Evolutionary conservation across 169 alveolate species (phyloP).

Genomic region (Plasmodium adleri): DNA sequence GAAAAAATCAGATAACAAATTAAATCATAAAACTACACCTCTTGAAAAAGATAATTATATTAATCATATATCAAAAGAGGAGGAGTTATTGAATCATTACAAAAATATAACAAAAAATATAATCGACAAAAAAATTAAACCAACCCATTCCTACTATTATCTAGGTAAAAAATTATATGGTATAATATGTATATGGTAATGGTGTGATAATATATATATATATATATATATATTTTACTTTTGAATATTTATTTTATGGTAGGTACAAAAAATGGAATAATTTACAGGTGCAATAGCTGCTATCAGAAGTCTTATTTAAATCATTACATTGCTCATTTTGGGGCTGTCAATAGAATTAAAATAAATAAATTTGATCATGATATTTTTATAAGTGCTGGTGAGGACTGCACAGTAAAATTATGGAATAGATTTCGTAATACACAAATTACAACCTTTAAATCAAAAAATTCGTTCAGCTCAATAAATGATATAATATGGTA

Average conservation of each 20-base stretch:
- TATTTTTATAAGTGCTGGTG: slow-evolving; percentile 76
- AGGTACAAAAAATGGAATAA: slow-evolving; percentile 75
- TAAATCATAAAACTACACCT: background rate
- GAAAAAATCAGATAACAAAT: background rate
- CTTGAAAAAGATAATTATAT: background rate
- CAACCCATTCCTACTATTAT: slow-evolving; percentile 69
- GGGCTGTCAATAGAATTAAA: slow-evolving; percentile 65
- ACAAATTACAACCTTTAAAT: slow-evolving; percentile 72
- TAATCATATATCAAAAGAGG: slow-evolving; percentile 45
- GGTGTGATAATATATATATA: background rate
- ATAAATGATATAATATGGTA: slow-evolving; percentile 74
- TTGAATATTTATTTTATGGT: background rate
- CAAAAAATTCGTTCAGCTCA: slow-evolving; percentile 61
- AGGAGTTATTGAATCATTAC: slow-evolving; percentile 58
- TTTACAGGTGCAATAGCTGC: slow-evolving; percentile 76
- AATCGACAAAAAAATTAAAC: slow-evolving; percentile 61
- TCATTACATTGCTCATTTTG: slow-evolving; percentile 66
- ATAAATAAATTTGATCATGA: slow-evolving; percentile 70
- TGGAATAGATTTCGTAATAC: slow-evolving; percentile 61
- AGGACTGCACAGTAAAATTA: slow-evolving; percentile 59
- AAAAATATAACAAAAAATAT: slow-evolving; percentile 65
- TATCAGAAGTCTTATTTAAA: slow-evolving; percentile 68
- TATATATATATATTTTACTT: background rate
- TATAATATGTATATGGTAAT: background rate
- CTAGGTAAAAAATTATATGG: slow-evolving; percentile 14